Evolutionary conservation across 768 basidiomycete species (phyloP), one percentile per base, ranked within the genome.

Genomic region (Nidularia pulvinata): DNA sequence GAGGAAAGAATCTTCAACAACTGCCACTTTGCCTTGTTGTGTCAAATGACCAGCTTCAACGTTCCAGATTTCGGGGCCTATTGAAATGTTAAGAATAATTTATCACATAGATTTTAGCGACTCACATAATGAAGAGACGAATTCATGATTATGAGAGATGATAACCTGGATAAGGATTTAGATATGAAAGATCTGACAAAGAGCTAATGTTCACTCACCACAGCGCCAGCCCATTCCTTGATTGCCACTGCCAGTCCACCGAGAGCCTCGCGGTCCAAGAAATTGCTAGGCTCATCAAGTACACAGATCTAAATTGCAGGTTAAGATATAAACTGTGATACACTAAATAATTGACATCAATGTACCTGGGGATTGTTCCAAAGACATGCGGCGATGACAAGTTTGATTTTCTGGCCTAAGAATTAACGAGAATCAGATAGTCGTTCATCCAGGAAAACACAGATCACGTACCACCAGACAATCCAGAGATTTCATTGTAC

Each of bases 171-270:
- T 45, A 59, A 48, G 58, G 57, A 37, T 50, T 52, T 45, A 54
- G 59, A 55, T 58, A 51, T 59, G 34, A 30, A 22, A 46, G 37
- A 45, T 49, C 44, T 25, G 39, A 46, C 25, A n/a, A 14, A 3
- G 13, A 46, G 48, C 14, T 33, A 50, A 61, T 56, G 62, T n/a
- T 33, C 48, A 69, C 83, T 61, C 76, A 89, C 88, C 36, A 95
- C 91, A 44, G 91, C 94, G 53, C 96, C 95, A 46, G 84, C 84
- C 95, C 96, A 98, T 58, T 96, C 92, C 58, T 83, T 87, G 72
- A 98, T 98, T 44, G 96, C 95, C 30, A 96, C 87, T 35, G 95
- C 94, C 42, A 98, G 77, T 55, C 96, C 95, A 59, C 95, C 95
- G 16, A 98, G 78, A 19, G 95, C 94, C 69, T 98, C 95, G 59